Base-by-base conservation (phyloP, 2,329 filamentous ascomycete genomes). In the Fusarium chuoi region DNA sequence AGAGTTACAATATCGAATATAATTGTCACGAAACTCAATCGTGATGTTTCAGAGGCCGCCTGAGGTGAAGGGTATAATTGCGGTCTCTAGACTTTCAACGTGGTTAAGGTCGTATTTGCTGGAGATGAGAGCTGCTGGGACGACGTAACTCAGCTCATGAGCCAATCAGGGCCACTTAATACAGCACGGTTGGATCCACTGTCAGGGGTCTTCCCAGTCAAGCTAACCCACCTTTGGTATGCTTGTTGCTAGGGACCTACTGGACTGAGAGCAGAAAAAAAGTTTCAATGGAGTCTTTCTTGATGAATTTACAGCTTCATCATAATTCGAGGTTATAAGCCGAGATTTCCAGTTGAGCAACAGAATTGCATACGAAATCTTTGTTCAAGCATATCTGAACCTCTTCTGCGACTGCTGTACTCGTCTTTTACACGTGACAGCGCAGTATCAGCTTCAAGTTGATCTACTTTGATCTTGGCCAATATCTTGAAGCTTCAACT, bases 131-230 rank as follows among this genome's bases (percentile, higher is more conserved):
- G 71, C 68, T 70, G 64, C 75, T 77, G 60, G 72, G 67, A 70
- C 70, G 61, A 76, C 73, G 70, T 69, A 74, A 64, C 71, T 44
- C 24, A 18, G n/a, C 36, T 66, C 38, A 44, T 44, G 30, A 35
- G 38, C 79, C 79, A 81, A 81, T 81, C 75, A 80, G 61, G 48
- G 38, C 33, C 35, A 54, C 30, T 18, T 49, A 61, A 66, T 46
- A 51, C 74, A 68, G 69, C 76, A 80, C 75, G 71, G 68, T 66
- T 72, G 62, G 65, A 52, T 65, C 71, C 68, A 74, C 76, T n/a
- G 51, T 24, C 75, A 78, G 72, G 77, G 77, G 77, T 72, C 71
- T 68, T 67, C 73, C 73, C 65, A 51, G n/a, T 70, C 62, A 48
- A 41, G 62, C 72, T 75, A 75, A 73, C 66, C 67, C 60, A 49